Evolutionary conservation across 2,329 filamentous ascomycete genomes (phyloP).

Genomic region (Nemania bipapillata): DNA sequence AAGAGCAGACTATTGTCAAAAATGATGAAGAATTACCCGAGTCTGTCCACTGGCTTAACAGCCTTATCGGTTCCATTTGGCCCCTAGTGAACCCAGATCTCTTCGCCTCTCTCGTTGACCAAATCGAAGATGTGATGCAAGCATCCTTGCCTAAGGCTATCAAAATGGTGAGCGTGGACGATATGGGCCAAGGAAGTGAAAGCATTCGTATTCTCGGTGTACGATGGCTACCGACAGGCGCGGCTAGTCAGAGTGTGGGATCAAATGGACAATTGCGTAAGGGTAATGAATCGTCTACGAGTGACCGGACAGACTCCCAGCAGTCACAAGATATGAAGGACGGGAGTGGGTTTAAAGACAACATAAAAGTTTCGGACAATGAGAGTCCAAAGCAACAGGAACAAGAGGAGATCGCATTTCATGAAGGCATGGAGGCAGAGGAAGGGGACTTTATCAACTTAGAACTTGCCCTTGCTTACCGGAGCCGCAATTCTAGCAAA

Average conservation of each 20-base stretch:
- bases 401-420: slow-evolving; percentile 53
- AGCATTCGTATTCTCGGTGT: slow-evolving; percentile 75
- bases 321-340: slow-evolving; percentile 48
- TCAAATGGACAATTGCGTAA: slow-evolving; percentile 67
- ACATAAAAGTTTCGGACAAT: slow-evolving; percentile 41
- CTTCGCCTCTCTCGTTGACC: slow-evolving; percentile 74
- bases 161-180: slow-evolving; percentile 79
- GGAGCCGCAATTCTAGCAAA: slow-evolving; percentile 69
- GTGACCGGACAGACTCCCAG: slow-evolving; percentile 62
- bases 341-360: slow-evolving; percentile 50
- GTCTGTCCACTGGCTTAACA: slow-evolving; percentile 78
- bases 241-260: slow-evolving; percentile 70
- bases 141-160: slow-evolving; percentile 75
- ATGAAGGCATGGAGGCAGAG: slow-evolving; percentile 76
- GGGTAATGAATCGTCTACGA: slow-evolving; percentile 55
- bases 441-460: slow-evolving; percentile 82
- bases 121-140: slow-evolving; percentile 83
- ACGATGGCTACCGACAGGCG: slow-evolving; percentile 76
- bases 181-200: slow-evolving; percentile 79
- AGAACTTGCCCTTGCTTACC: slow-evolving; percentile 79
- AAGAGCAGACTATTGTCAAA: slow-evolving; percentile 59
- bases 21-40: slow-evolving; percentile 66
- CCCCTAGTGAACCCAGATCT: slow-evolving; percentile 80
- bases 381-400: slow-evolving; percentile 52
- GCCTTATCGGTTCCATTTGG: slow-evolving; percentile 74